Evolutionary conservation across 2,329 filamentous ascomycete species (phyloP).

Genomic region (Plectosphaerella sp.): DNA sequence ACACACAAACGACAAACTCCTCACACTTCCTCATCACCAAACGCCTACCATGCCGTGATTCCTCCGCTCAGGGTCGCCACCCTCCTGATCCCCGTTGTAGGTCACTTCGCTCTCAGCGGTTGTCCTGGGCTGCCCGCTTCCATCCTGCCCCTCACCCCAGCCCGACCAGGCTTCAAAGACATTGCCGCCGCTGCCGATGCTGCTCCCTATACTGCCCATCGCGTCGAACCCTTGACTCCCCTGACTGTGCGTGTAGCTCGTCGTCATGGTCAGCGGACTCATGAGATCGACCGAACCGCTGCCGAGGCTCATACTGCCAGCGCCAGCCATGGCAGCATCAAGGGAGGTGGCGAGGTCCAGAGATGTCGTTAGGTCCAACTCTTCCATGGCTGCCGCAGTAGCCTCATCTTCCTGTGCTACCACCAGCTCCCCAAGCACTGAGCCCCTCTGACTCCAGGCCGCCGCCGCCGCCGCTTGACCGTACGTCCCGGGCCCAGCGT

Average conservation of each 20-base stretch:
- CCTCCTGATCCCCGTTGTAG: background rate
- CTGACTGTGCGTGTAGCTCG: constrained; percentile 6
- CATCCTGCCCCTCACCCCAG: background rate
- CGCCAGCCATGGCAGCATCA: constrained; percentile 1
- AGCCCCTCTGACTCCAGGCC: constrained; percentile 3
- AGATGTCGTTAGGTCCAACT: background rate
- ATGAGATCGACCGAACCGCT: constrained; percentile 8
- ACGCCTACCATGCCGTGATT: constrained; percentile 11
- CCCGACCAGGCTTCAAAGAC: background rate
- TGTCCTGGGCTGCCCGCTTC: background rate
- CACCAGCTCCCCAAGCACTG: constrained; percentile 8
- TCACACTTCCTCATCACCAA: constrained; percentile 2
- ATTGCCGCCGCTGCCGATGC: background rate
- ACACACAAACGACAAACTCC: background rate
- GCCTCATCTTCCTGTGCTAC: constrained; percentile 7
- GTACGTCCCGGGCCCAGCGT: background rate
- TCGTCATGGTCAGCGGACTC: constrained; percentile 9
- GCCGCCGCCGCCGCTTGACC: constrained; percentile 3
- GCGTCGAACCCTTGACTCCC: background rate
- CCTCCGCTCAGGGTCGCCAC: constrained; percentile 3
- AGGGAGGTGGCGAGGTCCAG: constrained; percentile 6
- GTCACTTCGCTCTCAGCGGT: background rate
- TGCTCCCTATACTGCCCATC: background rate
- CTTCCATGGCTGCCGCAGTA: background rate
- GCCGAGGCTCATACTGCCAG: constrained; percentile 5